Conservation (phyloP, 1,284 basidiomycete genomes). For the Spongispora temasekensis region DNA sequence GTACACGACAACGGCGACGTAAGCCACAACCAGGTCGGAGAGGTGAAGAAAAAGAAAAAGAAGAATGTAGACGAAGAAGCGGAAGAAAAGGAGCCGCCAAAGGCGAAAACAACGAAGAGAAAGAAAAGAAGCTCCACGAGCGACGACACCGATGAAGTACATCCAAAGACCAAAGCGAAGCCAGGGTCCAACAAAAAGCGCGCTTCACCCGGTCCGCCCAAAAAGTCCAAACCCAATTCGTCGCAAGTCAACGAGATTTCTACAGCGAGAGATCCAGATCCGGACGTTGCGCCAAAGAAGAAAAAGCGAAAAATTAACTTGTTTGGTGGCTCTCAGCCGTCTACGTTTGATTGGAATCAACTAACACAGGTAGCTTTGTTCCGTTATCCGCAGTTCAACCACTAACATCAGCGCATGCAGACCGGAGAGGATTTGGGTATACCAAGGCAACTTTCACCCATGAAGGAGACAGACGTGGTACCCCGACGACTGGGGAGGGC, state of each 20-base stretch:
- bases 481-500: constrained; percentile 44
- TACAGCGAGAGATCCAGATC: constrained; percentile 18
- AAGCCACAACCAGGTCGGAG: constrained; percentile 11
- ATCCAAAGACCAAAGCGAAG: constrained; percentile 26
- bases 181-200: constrained; percentile 23
- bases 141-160: constrained; percentile 17
- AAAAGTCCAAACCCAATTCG: constrained; percentile 22
- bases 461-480: constrained; percentile 53
- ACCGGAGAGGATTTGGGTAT: constrained; percentile 49
- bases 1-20: constrained; percentile 2
- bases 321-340: constrained; percentile 44
- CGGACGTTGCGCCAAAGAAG: constrained; percentile 42
- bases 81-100: constrained; percentile 29
- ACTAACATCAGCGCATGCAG: constrained; percentile 12
- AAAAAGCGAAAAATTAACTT: constrained; percentile 65
- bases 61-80: constrained; percentile 36
- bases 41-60: constrained; percentile 18
- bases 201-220: constrained; percentile 16
- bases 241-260: constrained; percentile 11
- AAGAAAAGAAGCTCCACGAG: constrained; percentile 26
- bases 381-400: not conserved
- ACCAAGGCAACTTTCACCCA: constrained; percentile 61
- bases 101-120: constrained; percentile 17
- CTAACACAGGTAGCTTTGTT: constrained; percentile 37
- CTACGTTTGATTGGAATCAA: constrained; percentile 44